Conservation (phyloP, 129 eudicot species). For the Tagetes erecta region DNA sequence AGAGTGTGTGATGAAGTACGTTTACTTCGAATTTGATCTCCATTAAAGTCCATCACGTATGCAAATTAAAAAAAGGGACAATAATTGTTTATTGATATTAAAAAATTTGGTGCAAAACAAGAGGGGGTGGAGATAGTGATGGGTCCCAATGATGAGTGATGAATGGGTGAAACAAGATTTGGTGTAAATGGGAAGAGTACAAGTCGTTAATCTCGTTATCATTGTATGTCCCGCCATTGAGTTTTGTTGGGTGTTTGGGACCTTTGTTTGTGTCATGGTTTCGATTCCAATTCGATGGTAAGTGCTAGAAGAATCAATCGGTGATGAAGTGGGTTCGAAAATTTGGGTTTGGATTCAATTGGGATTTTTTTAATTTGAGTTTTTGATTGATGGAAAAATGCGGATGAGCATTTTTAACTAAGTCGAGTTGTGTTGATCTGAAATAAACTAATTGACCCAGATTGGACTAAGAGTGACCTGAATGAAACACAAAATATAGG, state of each 20-base stretch:
- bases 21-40: constrained; percentile 22
- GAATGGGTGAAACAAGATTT: constrained; percentile 20
- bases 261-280: not conserved
- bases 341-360: no score
- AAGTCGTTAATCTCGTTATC: constrained; percentile 42
- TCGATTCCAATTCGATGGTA: not conserved
- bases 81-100: not conserved
- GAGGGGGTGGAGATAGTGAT: not conserved
- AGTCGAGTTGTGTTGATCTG: no score
- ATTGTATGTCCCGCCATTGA: constrained; percentile 30
- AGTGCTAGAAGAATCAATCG: not conserved
- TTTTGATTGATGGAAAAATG: no score
- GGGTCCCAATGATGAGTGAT: constrained; percentile 21
- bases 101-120: not conserved
- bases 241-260: constrained; percentile 16
- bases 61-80: not conserved
- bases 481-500: no score
- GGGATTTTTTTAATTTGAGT: not conserved
- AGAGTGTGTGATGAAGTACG: constrained; percentile 5
- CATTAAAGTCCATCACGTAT: not conserved
- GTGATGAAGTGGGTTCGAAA: not conserved
- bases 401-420: no score
- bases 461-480: no score
- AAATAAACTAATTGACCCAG: no score
- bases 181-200: constrained; percentile 1